Percentiles rank a stretch among this genome's conserved stretches.
Conservation (phyloP, 1,284 basidiomycete genomes). For the Megacollybia platyphylla region DNA sequence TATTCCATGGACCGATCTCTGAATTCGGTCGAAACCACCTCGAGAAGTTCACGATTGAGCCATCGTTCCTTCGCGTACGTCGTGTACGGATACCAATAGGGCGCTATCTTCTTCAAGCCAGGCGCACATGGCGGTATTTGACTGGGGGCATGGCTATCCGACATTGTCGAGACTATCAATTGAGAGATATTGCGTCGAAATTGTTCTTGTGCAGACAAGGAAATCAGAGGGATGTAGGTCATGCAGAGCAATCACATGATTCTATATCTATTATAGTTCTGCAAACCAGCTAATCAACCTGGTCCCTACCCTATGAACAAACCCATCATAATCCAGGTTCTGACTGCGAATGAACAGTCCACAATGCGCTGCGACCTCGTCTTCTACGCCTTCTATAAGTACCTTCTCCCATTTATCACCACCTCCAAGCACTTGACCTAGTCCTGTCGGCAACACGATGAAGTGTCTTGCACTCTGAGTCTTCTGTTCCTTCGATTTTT, state of each 20-base stretch:
- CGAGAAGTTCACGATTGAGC: constrained; percentile 75
- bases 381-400: constrained; percentile 29
- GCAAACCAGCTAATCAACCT: constrained; percentile 31
- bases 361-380: constrained; percentile 42
- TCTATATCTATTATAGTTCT: constrained; percentile 2
- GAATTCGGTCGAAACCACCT: constrained; percentile 84
- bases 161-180: not conserved
- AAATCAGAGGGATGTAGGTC: too few relatives aligned
- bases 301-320: constrained; percentile 31
- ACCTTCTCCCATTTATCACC: constrained; percentile 36
- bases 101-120: constrained; percentile 58
- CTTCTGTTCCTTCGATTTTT: constrained; percentile 13
- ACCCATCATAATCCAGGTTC: constrained; percentile 34
- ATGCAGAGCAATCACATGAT: too few relatives aligned
- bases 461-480: constrained; percentile 27
- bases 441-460: constrained; percentile 32
- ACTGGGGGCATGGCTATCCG: not conserved
- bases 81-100: constrained; percentile 77
- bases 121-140: constrained; percentile 12
- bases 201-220: not conserved
- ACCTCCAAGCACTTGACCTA: constrained; percentile 25
- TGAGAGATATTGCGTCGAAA: not conserved
- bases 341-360: constrained; percentile 37
- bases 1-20: constrained; percentile 85
- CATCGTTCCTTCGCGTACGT: constrained; percentile 91